phyloP scores from a whole-genome alignment of 2,329 filamentous ascomycete genomes.

The Torrubiella hemipterigena region DNA sequence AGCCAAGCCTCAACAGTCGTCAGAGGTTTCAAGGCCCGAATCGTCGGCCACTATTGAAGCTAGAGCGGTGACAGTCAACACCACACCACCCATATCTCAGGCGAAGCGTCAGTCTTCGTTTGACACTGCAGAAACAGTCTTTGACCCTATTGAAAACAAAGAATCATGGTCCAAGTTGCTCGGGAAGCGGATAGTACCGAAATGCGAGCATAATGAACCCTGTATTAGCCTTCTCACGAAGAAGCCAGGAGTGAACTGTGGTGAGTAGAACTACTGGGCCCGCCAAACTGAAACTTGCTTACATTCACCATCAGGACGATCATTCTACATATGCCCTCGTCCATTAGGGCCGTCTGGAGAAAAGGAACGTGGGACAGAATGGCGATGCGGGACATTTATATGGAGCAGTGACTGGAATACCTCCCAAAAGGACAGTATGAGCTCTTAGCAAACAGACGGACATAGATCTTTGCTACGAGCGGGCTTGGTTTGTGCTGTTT shows the following conservation, averaged over 20 bases:
- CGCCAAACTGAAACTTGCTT: not conserved
- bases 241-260: slow-evolving; percentile 77
- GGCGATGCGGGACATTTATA: slow-evolving; percentile 80
- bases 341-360: slow-evolving; percentile 77
- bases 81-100: not conserved
- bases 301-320: slow-evolving; percentile 30
- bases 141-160: slow-evolving; percentile 61
- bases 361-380: slow-evolving; percentile 74
- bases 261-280: slow-evolving; percentile 22
- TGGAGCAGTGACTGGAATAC: slow-evolving; percentile 51
- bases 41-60: not conserved
- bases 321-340: slow-evolving; percentile 52
- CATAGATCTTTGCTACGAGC: too few relatives aligned
- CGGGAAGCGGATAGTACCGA: slow-evolving; percentile 59
- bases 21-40: not conserved
- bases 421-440: too few relatives aligned
- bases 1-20: not conserved
- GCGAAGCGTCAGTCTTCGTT: too few relatives aligned
- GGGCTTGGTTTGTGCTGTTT: too few relatives aligned
- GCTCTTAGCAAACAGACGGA: too few relatives aligned
- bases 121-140: slow-evolving; percentile 26
- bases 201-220: slow-evolving; percentile 79
- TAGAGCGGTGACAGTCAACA: not conserved
- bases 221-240: slow-evolving; percentile 78
- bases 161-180: slow-evolving; percentile 82